Percentiles rank a stretch among this genome's conserved stretches.
Evolutionary conservation across 352 stramenopile species (phyloP).

Genomic region (Phytophthora agathidicida): DNA sequence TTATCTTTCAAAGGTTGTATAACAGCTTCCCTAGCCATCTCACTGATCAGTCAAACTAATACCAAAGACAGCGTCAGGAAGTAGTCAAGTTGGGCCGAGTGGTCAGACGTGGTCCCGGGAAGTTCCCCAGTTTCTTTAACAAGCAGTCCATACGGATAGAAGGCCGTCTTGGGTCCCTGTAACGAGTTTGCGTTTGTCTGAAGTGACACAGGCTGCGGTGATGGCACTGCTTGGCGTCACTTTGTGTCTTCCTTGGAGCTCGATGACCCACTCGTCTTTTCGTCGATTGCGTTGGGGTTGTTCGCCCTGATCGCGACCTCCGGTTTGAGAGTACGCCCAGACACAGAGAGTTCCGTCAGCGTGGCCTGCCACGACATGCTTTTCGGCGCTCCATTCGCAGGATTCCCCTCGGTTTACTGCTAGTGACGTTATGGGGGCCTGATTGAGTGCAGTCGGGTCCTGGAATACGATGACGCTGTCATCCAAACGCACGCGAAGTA

Average conservation of each 20-base stretch:
- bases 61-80: no score
- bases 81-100: no score
- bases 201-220: constrained; percentile 54
- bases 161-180: constrained; percentile 62
- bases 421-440: constrained; percentile 47
- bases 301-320: constrained; percentile 8
- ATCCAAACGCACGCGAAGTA: constrained; percentile 53
- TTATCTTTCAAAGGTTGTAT: no score
- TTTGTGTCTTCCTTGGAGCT: constrained; percentile 58
- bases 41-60: no score
- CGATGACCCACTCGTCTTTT: constrained; percentile 54
- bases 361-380: constrained; percentile 69
- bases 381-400: constrained; percentile 69
- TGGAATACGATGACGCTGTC: constrained; percentile 54
- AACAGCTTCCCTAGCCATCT: no score
- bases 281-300: constrained; percentile 6
- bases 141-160: constrained; percentile 58
- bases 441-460: constrained; percentile 40
- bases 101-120: no score
- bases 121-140: no score
- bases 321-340: constrained; percentile 65
- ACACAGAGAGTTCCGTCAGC: constrained; percentile 64
- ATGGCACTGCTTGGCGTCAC: constrained; percentile 48
- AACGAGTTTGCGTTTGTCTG: constrained; percentile 67
- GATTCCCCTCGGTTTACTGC: constrained; percentile 54